These are phyloP conservation scores for Cyanidioschyzon merolae DNA, from an alignment of 23 red algal genomes.

Conservation along the genomic window DNA sequence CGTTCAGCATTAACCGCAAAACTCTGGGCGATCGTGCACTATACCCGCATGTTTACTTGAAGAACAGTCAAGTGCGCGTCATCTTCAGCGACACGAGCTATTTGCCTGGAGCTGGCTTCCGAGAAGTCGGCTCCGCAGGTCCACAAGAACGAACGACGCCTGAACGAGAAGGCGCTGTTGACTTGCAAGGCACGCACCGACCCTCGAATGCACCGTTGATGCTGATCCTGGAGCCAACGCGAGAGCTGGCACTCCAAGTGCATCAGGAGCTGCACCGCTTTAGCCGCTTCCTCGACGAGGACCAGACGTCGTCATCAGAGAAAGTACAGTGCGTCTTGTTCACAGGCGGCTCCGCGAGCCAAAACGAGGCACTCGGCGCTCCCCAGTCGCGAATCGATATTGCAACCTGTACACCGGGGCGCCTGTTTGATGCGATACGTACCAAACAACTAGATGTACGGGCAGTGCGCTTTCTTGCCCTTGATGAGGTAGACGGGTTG, in stretches of 20 bases:
- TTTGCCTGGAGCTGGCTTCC: conserved; percentile 29
- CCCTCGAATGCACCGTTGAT: conserved; percentile 40
- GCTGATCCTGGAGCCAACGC: conserved; percentile 62
- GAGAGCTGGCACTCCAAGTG: conserved; percentile 77
- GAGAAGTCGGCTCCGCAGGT: conserved; percentile 22
- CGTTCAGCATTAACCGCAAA: conserved; percentile 30
- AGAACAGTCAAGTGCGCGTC: conserved; percentile 44
- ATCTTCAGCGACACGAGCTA: conserved; percentile 13
- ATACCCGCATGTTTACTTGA: conserved; percentile 45
- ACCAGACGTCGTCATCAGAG: not conserved
- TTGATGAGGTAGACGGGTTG: conserved; percentile 38
- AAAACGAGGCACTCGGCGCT: conserved; percentile 10
- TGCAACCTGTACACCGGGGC: conserved; percentile 17
- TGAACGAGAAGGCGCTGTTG: conserved; percentile 1
- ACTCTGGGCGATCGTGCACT: conserved; percentile 25
- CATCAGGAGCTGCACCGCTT: conserved; percentile 51
- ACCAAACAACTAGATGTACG: conserved; percentile 4
- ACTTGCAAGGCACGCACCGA: conserved; percentile 3
- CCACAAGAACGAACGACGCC: conserved; percentile 10
- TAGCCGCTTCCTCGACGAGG: conserved; percentile 25
- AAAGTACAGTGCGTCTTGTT: conserved; percentile 32
- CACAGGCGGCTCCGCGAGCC: conserved; percentile 42
- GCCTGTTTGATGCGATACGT: conserved; percentile 14
- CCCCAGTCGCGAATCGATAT: conserved; percentile 35
- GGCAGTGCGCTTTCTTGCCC: conserved; percentile 21